These are phyloP conservation scores for Irineochytrium annulatum DNA, from an alignment of 192 early-diverging fungal genomes.

Conservation along the genomic window DNA sequence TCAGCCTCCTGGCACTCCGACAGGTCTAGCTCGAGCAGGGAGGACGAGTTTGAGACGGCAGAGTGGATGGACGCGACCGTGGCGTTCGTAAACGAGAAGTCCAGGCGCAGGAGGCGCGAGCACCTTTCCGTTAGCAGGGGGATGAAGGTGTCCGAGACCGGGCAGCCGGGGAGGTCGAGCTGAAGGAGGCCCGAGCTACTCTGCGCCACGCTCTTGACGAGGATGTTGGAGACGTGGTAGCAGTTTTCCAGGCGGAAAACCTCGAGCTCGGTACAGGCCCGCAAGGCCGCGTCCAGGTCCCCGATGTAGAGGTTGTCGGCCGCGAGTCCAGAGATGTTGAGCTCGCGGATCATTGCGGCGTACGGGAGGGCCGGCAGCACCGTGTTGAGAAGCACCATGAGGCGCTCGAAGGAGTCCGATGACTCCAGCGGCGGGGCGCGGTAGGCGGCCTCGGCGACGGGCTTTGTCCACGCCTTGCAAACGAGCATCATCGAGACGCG, in stretches of 20 bases:
- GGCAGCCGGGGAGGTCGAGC: conserved; percentile 50
- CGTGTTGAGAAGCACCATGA: conserved; percentile 33
- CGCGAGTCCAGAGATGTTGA: conserved; percentile 42
- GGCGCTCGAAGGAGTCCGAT: conserved; percentile 40
- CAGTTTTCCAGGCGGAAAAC: conserved; percentile 45
- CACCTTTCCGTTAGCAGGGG: conserved; percentile 40
- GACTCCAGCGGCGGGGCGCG: conserved; percentile 34
- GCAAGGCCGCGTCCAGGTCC: conserved; percentile 45
- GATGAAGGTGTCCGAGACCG: conserved; percentile 48
- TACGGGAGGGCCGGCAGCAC: conserved; percentile 33
- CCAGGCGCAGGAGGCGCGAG: conserved; percentile 33
- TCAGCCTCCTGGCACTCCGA: conserved; percentile 39
- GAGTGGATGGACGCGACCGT: conserved; percentile 37
- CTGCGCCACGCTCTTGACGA: conserved; percentile 34
- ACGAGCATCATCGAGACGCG: conserved; percentile 23
- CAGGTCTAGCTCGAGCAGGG: conserved; percentile 41
- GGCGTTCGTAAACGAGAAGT: conserved; percentile 45
- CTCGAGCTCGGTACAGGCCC: conserved; percentile 27
- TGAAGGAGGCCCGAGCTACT: conserved; percentile 34
- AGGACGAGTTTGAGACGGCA: conserved; percentile 30
- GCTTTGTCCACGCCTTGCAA: conserved; percentile 33
- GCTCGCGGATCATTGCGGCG: conserved; percentile 38
- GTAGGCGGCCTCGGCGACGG: conserved; percentile 40
- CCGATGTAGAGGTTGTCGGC: conserved; percentile 54
- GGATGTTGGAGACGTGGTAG: conserved; percentile 50